phyloP scores from a whole-genome alignment of 2,329 filamentous ascomycete genomes.

The Keithomyces neogunnii region DNA sequence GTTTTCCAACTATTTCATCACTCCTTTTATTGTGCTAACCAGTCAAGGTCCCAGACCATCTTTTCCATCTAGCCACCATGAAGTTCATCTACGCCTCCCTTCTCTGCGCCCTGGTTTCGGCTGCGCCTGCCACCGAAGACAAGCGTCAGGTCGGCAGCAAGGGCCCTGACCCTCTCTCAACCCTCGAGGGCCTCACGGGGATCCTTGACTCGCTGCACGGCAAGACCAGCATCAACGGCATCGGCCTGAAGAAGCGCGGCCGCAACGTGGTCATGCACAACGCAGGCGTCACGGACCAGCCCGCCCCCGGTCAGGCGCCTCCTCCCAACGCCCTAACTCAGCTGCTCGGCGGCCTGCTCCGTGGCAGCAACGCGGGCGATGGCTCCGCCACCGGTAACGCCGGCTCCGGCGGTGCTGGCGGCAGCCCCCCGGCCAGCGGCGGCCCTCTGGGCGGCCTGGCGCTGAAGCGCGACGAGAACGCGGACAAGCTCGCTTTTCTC shows the following conservation, averaged over 20 bases:
- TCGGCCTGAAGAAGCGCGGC: too few species aligned
- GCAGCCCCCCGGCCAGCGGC: neutral
- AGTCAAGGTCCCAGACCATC: too few species aligned
- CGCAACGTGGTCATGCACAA: too few species aligned
- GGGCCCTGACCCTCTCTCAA: neutral
- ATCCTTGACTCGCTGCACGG: neutral
- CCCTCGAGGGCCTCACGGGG: neutral
- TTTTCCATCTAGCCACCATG: neutral
- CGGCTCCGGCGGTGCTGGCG: neutral
- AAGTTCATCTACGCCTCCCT: neutral
- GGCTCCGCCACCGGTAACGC: too few species aligned
- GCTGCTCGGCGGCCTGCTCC: neutral
- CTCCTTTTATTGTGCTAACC: too few species aligned
- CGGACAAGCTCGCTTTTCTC: neutral
- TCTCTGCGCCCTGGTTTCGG: neutral
- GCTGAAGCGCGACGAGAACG: neutral
- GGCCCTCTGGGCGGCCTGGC: neutral
- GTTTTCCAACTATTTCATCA: too few species aligned
- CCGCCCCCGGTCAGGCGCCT: too few species aligned
- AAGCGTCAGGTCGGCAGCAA: neutral
- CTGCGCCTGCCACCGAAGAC: neutral
- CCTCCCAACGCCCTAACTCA: neutral
- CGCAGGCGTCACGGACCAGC: too few species aligned
- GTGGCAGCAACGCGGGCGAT: too few species aligned
- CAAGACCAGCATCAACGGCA: too few species aligned